phyloP scores from a whole-genome alignment of 345 rosid species.

The Murraya koenigii region DNA sequence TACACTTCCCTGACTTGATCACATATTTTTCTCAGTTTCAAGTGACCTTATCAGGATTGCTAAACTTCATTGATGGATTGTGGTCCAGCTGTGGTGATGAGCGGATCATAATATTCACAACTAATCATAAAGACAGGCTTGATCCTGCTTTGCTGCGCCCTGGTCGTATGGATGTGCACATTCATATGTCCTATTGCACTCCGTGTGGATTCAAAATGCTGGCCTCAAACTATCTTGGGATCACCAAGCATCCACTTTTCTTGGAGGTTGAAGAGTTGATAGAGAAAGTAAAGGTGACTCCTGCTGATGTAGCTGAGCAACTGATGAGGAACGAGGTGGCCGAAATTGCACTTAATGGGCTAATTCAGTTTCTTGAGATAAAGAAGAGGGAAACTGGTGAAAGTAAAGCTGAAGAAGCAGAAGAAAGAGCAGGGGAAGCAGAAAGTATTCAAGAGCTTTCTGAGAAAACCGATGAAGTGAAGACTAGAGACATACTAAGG shows the following conservation, averaged over 20 bases:
- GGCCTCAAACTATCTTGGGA: slow-evolving; percentile 22
- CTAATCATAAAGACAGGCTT: slow-evolving; percentile 30
- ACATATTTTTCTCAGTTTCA: too few relatives aligned
- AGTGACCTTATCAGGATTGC: slow-evolving; percentile 26
- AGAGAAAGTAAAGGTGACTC: slow-evolving; percentile 24
- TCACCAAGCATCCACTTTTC: slow-evolving; percentile 18
- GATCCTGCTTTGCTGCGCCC: slow-evolving; percentile 32
- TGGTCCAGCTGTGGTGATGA: slow-evolving; percentile 44
- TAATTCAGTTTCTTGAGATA: slow-evolving; percentile 27
- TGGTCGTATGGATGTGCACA: slow-evolving; percentile 28
- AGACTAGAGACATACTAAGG: not conserved
- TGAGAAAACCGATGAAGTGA: too few relatives aligned
- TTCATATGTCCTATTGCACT: slow-evolving; percentile 31
- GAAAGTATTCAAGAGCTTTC: not conserved
- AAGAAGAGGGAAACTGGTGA: slow-evolving; percentile 2
- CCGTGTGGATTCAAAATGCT: slow-evolving; percentile 27
- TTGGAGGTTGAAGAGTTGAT: slow-evolving; percentile 21
- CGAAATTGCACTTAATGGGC: slow-evolving; percentile 17
- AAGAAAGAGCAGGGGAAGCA: not conserved
- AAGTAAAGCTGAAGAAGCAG: not conserved
- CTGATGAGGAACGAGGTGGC: slow-evolving; percentile 27
- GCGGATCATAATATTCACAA: slow-evolving; percentile 36
- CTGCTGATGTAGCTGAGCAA: slow-evolving; percentile 34
- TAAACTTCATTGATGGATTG: slow-evolving; percentile 34
- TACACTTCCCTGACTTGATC: too few relatives aligned